Evolutionary conservation across 208 protist species (phyloP).

Genomic region (Porcisia deanei): DNA sequence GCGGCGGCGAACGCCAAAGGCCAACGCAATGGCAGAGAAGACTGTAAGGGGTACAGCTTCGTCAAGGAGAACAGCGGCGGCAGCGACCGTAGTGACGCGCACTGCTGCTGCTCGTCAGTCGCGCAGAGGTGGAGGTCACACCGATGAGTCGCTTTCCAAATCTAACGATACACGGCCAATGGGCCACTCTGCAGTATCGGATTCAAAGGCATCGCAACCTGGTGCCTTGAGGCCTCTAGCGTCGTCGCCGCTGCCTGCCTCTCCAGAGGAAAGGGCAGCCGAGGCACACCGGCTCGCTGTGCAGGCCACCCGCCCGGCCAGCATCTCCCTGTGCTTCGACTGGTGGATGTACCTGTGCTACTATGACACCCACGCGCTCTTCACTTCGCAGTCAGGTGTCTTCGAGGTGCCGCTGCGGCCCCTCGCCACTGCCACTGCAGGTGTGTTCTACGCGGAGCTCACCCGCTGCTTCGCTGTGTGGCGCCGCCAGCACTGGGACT

Average conservation of each 20-base stretch:
- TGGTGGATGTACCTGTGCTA: slow-evolving; percentile 35
- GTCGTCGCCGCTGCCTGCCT: background rate
- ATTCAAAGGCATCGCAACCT: background rate
- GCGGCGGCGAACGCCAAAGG: background rate
- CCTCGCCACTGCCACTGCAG: slow-evolving; percentile 10
- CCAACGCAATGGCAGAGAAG: background rate
- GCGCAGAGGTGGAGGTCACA: background rate
- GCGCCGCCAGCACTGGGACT: slow-evolving; percentile 38
- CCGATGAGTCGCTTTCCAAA: background rate
- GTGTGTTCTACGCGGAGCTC: slow-evolving; percentile 33
- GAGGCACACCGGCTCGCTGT: slow-evolving; percentile 16
- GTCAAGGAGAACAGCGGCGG: background rate
- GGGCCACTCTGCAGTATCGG: background rate
- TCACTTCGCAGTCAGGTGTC: slow-evolving; percentile 13
- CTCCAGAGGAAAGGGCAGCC: background rate
- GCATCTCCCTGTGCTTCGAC: slow-evolving; percentile 25
- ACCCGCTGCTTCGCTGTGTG: slow-evolving; percentile 31
- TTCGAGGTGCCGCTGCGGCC: slow-evolving; percentile 35
- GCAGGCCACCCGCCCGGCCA: slow-evolving; percentile 9
- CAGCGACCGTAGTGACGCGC: background rate
- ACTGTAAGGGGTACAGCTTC: background rate
- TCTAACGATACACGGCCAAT: background rate
- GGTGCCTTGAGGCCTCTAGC: background rate
- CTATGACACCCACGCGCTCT: slow-evolving; percentile 32
- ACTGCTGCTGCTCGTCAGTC: background rate